These are phyloP conservation scores for Byssothecium circinans DNA, from an alignment of 2,329 filamentous ascomycete species.

Conservation along the genomic window DNA sequence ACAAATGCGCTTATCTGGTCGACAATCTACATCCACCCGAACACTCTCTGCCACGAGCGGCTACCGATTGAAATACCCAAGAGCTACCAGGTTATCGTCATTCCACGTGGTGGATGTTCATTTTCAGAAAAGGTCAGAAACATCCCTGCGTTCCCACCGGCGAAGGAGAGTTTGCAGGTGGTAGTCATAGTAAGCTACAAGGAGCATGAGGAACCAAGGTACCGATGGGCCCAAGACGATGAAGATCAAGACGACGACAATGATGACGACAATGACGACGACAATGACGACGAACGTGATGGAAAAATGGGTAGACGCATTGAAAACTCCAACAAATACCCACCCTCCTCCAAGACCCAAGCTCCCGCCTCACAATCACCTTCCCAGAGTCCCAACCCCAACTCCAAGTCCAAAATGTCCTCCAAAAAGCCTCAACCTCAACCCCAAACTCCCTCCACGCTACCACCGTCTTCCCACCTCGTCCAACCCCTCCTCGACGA, in stretches of 20 bases:
- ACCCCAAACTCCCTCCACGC: neutral
- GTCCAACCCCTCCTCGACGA: conserved; percentile 74
- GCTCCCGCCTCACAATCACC: neutral
- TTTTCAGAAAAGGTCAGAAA: conserved; percentile 82
- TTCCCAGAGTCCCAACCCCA: neutral
- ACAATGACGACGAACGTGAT: conserved; percentile 3
- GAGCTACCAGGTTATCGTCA: conserved; percentile 73
- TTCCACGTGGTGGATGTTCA: conserved; percentile 79
- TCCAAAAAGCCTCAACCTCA: conserved; percentile 27
- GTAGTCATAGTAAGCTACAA: conserved; percentile 75
- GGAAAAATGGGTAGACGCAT: conserved; percentile 1
- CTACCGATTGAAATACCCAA: conserved; percentile 56
- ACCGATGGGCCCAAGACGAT: conserved; percentile 23
- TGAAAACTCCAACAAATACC: conserved; percentile 1
- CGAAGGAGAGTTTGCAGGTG: conserved; percentile 67
- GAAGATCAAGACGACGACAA: conserved; percentile 1
- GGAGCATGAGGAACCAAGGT: conserved; percentile 43
- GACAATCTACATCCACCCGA: conserved; percentile 68
- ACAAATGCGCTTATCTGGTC: conserved; percentile 64
- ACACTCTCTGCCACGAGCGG: conserved; percentile 63
- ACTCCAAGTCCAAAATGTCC: conserved; percentile 4
- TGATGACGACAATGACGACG: neutral
- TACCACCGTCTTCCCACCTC: conserved; percentile 28
- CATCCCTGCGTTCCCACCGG: conserved; percentile 75
- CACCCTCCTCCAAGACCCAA: conserved; percentile 18